These are phyloP conservation scores for Grosmannia serpens DNA, from an alignment of 2,329 filamentous ascomycete genomes.

Conservation along the genomic window DNA sequence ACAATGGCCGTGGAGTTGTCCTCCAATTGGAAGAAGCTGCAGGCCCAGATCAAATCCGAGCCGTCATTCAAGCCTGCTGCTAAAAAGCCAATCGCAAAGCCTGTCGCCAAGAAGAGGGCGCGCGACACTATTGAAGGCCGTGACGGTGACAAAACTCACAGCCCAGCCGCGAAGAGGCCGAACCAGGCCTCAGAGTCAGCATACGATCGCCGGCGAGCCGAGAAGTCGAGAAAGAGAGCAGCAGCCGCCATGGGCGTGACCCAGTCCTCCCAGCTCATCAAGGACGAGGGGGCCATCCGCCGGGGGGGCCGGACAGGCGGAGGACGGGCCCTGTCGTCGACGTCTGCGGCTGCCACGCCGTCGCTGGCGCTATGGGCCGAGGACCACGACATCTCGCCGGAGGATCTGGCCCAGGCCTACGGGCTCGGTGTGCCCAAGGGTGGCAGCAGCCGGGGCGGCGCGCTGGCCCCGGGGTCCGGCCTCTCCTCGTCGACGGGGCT, in stretches of 20 bases:
- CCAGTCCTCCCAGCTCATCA: conserved; percentile 35
- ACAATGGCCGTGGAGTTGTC: conserved; percentile 40
- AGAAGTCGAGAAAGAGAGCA: not conserved
- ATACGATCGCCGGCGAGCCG: not conserved
- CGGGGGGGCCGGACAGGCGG: not conserved
- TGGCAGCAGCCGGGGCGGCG: not conserved
- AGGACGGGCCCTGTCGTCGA: not conserved
- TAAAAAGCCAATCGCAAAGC: conserved; percentile 15
- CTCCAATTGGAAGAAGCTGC: conserved; percentile 70
- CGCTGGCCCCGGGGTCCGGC: not conserved
- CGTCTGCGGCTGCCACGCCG: conserved; percentile 25
- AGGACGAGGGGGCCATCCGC: conserved; percentile 9
- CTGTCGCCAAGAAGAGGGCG: conserved; percentile 17
- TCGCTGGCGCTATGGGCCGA: conserved; percentile 49
- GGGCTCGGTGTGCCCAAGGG: conserved; percentile 31
- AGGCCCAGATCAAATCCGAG: conserved; percentile 46
- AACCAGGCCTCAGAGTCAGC: not conserved
- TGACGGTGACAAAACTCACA: conserved; percentile 17
- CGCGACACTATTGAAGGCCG: conserved; percentile 30
- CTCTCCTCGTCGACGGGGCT: not conserved
- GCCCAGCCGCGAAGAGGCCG: conserved; percentile 8
- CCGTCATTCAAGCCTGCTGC: conserved; percentile 22
- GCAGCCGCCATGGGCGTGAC: conserved; percentile 40
- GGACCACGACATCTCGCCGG: conserved; percentile 48
- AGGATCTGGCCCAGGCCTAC: conserved; percentile 52